Evolutionary conservation across 129 eudicot species (phyloP).

Genomic region (Arctium minus): DNA sequence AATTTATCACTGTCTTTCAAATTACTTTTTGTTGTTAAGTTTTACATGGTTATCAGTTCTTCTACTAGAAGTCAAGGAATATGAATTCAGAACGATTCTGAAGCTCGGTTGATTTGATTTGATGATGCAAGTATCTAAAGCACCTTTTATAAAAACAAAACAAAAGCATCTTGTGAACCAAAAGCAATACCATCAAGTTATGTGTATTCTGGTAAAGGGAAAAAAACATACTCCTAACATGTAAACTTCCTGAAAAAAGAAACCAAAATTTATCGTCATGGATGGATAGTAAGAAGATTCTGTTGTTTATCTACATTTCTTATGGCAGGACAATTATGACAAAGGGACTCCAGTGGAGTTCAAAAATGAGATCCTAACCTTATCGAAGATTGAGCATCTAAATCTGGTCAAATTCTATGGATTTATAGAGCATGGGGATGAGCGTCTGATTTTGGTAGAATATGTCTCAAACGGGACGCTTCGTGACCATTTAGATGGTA

Average conservation of each 20-base stretch:
- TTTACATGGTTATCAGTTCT: background rate
- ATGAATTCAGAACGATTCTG: background rate
- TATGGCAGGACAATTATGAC: constrained; percentile 46
- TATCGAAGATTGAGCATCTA: constrained; percentile 75
- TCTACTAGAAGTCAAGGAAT: background rate
- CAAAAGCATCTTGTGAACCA: background rate
- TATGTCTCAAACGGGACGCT: constrained; percentile 74
- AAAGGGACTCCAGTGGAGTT: constrained; percentile 46
- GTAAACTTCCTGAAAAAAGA: background rate
- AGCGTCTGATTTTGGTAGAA: constrained; percentile 60
- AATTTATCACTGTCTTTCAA: background rate
- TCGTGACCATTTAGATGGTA: constrained; percentile 91
- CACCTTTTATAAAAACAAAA: background rate
- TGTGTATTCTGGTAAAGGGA: no score
- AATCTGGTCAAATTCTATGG: constrained; percentile 73
- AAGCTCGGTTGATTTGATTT: no score
- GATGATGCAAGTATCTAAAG: no score
- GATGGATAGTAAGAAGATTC: background rate
- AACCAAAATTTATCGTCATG: background rate
- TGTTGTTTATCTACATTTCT: constrained; percentile 6
- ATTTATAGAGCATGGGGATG: constrained; percentile 64
- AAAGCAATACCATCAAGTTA: background rate
- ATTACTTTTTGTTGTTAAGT: background rate
- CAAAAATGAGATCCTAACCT: constrained; percentile 65
- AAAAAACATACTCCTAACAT: background rate